These are phyloP conservation scores for Pestalotiopsis sp. DNA, from an alignment of 2,329 filamentous ascomycete species.

Conservation along the genomic window DNA sequence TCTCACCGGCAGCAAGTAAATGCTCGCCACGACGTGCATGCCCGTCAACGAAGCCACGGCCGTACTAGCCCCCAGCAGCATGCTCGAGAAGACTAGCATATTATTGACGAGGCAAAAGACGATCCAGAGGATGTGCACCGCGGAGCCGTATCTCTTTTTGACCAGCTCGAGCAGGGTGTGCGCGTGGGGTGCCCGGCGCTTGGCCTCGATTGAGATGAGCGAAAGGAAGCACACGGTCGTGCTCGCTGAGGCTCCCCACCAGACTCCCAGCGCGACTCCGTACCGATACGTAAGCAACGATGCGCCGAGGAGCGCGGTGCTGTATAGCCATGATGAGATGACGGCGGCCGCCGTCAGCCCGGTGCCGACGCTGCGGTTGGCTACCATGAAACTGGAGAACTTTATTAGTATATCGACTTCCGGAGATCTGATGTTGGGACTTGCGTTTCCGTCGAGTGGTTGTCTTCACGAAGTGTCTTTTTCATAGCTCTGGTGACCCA, in stretches of 20 bases:
- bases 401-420: not conserved
- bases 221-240: not conserved
- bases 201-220: not conserved
- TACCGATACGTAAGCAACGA: not conserved
- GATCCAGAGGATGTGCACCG: not conserved
- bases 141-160: not conserved
- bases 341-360: not conserved
- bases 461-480: not conserved
- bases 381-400: not conserved
- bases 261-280: not conserved
- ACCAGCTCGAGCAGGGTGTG: constrained; percentile 3
- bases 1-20: constrained; percentile 4
- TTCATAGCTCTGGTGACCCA: constrained; percentile 3
- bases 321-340: constrained; percentile 1
- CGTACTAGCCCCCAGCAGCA: not conserved
- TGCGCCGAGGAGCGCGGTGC: not conserved
- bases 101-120: not conserved
- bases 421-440: not conserved
- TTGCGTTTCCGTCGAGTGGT: not conserved
- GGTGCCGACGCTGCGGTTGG: not conserved
- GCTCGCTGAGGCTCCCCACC: constrained; percentile 4
- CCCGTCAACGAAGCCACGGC: not conserved
- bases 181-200: not conserved
- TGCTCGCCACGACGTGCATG: not conserved
- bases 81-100: constrained; percentile 2